phyloP scores from a whole-genome alignment of 1,139 yeast species.

The Saccharomycopsis hybrid region DNA sequence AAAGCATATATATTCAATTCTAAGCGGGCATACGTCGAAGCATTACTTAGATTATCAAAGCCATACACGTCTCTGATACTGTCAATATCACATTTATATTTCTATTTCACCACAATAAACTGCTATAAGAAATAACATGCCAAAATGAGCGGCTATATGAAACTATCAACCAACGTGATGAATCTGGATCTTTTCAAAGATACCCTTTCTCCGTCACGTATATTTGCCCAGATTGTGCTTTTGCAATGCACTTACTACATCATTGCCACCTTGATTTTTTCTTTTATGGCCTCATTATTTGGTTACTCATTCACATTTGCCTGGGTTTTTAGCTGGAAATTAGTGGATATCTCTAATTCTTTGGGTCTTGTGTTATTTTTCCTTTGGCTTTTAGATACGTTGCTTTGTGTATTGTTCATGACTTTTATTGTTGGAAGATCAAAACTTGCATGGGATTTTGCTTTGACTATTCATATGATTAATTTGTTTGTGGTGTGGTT shows the following conservation, averaged over 20 bases:
- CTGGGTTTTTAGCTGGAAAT: slow-evolving; percentile 82
- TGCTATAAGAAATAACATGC: no score
- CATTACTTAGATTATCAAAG: no score
- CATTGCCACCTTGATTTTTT: slow-evolving; percentile 54
- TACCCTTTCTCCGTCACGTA: slow-evolving; percentile 36
- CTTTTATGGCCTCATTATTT: slow-evolving; percentile 47
- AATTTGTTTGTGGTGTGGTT: slow-evolving; percentile 67
- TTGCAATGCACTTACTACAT: slow-evolving; percentile 62
- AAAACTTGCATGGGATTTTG: slow-evolving; percentile 93
- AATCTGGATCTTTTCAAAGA: slow-evolving; percentile 31
- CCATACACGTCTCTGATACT: no score
- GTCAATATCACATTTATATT: no score
- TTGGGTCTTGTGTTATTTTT: slow-evolving; percentile 68
- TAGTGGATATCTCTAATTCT: slow-evolving; percentile 68
- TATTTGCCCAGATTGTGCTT: slow-evolving; percentile 50
- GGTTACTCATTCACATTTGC: slow-evolving; percentile 57
- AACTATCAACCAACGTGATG: slow-evolving; percentile 15
- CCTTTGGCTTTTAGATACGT: slow-evolving; percentile 76
- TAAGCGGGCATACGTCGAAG: no score
- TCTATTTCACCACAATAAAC: no score
- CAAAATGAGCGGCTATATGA: slow-evolving; percentile 6
- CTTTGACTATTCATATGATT: slow-evolving; percentile 78
- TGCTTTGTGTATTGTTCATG: slow-evolving; percentile 72
- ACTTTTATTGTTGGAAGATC: slow-evolving; percentile 87
- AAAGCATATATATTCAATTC: no score